Percentiles rank a stretch among this genome's conserved stretches.
Evolutionary conservation across 73 alveolate genomes (phyloP).

Genomic region (Uronychia binucleata): DNA sequence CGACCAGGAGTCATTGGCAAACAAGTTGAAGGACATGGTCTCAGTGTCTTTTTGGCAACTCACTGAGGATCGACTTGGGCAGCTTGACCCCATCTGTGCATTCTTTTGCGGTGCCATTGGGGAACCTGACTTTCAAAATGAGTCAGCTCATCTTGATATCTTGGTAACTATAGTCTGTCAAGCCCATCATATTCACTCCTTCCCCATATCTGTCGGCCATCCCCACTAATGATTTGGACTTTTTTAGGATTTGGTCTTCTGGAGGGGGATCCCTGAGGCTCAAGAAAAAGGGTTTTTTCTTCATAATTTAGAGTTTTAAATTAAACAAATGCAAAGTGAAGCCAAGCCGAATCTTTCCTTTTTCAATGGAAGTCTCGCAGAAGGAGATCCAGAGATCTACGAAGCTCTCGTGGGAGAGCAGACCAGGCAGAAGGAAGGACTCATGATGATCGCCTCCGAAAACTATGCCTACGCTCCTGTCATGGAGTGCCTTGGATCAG

Average conservation of each 20-base stretch:
- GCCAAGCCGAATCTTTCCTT: constrained; percentile 4
- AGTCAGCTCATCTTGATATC: not conserved
- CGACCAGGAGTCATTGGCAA: too few species aligned
- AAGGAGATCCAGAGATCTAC: constrained; percentile 36
- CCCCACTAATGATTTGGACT: not conserved
- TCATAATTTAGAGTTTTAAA: not conserved
- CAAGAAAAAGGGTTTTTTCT: not conserved
- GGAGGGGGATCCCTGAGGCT: not conserved
- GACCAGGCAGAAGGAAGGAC: constrained; percentile 62
- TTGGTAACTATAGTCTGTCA: not conserved
- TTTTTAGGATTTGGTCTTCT: not conserved
- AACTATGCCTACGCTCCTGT: constrained; percentile 86
- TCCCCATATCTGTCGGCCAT: not conserved
- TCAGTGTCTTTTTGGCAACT: not conserved
- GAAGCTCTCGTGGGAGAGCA: constrained; percentile 34
- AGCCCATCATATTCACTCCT: too few species aligned
- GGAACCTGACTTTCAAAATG: not conserved
- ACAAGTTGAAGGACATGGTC: not conserved
- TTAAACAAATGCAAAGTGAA: not conserved
- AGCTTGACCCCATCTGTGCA: not conserved
- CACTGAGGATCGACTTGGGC: not conserved
- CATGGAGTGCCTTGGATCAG: constrained; percentile 92
- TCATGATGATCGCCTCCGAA: constrained; percentile 92
- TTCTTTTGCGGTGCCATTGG: not conserved
- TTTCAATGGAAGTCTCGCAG: constrained; percentile 26